phyloP scores from a whole-genome alignment of 1,284 basidiomycete genomes.

The Boletus sp. region DNA sequence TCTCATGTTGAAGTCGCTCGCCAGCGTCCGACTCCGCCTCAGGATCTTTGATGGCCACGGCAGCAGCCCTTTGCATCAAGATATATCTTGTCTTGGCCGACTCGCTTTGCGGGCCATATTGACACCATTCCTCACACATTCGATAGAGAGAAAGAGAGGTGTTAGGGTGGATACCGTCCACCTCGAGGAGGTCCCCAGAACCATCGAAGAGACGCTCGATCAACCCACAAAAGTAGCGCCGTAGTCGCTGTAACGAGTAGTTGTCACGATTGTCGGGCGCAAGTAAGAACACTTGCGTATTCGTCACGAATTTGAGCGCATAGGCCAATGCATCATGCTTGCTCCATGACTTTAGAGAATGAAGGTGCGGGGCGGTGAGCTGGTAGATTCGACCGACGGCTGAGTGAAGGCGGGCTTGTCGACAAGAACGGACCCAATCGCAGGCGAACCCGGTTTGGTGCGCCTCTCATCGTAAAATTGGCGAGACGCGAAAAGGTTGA shows the following conservation, averaged over 20 bases:
- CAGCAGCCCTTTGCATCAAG: slow-evolving; percentile 74
- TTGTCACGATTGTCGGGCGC: slow-evolving; percentile 76
- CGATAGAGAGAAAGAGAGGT: slow-evolving; percentile 83
- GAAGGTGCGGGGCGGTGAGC: slow-evolving; percentile 80
- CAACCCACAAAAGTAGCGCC: slow-evolving; percentile 89
- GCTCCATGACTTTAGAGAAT: slow-evolving; percentile 69
- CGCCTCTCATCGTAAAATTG: slow-evolving; percentile 82
- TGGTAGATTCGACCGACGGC: slow-evolving; percentile 91
- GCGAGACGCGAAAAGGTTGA: slow-evolving; percentile 78
- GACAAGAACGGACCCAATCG: slow-evolving; percentile 60
- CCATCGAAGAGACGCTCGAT: slow-evolving; percentile 87
- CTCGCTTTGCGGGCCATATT: slow-evolving; percentile 79
- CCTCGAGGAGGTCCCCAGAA: slow-evolving; percentile 70
- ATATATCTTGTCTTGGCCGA: slow-evolving; percentile 74
- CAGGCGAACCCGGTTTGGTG: slow-evolving; percentile 62
- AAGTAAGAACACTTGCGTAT: slow-evolving; percentile 78
- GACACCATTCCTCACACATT: slow-evolving; percentile 94
- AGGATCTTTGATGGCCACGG: slow-evolving; percentile 52
- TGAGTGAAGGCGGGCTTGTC: slow-evolving; percentile 84
- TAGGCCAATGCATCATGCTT: slow-evolving; percentile 77
- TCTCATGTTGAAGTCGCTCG: slow-evolving; percentile 77
- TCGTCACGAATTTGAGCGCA: slow-evolving; percentile 85
- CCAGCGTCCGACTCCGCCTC: slow-evolving; percentile 56
- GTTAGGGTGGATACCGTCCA: slow-evolving; percentile 75
- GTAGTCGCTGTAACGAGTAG: slow-evolving; percentile 79